Evolutionary conservation across 176 grass and related monocot genomes (phyloP), one percentile per base, ranked within the genome.

Genomic region (Triticum urartu): DNA sequence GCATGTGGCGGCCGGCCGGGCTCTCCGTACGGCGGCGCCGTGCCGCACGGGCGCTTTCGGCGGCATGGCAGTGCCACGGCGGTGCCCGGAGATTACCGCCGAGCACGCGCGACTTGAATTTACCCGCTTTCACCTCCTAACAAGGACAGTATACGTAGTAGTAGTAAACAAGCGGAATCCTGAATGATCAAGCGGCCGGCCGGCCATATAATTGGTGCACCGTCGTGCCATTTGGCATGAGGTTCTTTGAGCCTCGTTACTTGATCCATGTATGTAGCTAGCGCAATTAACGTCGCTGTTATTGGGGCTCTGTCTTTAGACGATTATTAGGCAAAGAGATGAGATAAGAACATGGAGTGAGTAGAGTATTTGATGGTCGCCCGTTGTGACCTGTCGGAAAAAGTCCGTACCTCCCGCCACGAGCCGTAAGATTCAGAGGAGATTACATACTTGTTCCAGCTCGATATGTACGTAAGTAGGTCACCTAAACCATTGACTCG

Each of bases 401-500:
- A 50, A 47, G n/a, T 6, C 70, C 12, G 39, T 60, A 11, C 50
- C 20, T 47, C 4, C 40, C 2, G 64, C 47, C 48, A 72, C 52
- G 25, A 4, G 14, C 4, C 35, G 17, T 36, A 43, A 32, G 24
- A 32, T 74, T 73, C 34, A 7, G 52, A 61, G 35, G 14, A 43
- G 52, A 56, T 66, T 33, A 45, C 40, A 64, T 3, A 15, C 58
- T n/a, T 75, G 58, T 48, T 43, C 4, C 17, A 25, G 17, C 39
- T 8, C 33, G 65, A 21, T 10, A 9, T 35, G 68, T 70, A 3
- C 1, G 38, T 40, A 40, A 20, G 35, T 67, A 77, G 63, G 79
- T 61, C 72, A 78, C 72, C 86, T 77, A 88, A 77, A 60, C 48
- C 63, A 42, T 48, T 88, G 80, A 78, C 64, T 70, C 21, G 1